These are phyloP conservation scores for Neurospora sp. DNA, from an alignment of 495 filamentous ascomycete species.

Conservation along the genomic window DNA sequence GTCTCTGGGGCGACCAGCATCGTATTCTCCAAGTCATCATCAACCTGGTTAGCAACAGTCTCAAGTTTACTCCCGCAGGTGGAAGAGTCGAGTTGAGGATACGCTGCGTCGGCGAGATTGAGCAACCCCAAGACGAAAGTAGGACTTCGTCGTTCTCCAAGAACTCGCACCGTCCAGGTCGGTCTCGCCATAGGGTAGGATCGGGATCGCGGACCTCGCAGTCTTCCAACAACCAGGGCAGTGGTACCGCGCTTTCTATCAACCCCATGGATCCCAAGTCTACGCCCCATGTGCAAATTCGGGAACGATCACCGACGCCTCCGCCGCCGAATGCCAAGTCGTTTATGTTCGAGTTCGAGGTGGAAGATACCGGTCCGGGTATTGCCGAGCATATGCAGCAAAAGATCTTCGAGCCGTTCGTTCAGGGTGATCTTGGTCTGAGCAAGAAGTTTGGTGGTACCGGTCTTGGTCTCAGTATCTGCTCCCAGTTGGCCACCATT, in stretches of 20 bases:
- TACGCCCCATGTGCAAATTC: slow-evolving; percentile 35
- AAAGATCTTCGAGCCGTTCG: slow-evolving; percentile 86
- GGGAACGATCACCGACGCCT: slow-evolving; percentile 52
- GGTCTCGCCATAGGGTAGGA: slow-evolving; percentile 33
- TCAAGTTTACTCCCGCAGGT: slow-evolving; percentile 81
- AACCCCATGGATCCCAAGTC: slow-evolving; percentile 48
- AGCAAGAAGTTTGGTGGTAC: slow-evolving; percentile 89
- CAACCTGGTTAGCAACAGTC: slow-evolving; percentile 84
- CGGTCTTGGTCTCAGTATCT: slow-evolving; percentile 84
- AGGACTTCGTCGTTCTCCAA: slow-evolving; percentile 43
- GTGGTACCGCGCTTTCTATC: slow-evolving; percentile 43
- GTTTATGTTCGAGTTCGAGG: slow-evolving; percentile 73
- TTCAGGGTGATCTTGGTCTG: slow-evolving; percentile 80
- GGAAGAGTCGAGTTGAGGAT: slow-evolving; percentile 68
- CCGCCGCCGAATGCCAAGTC: slow-evolving; percentile 48
- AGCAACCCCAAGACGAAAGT: slow-evolving; percentile 27
- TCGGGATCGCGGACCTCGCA: slow-evolving; percentile 41
- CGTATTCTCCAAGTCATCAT: slow-evolving; percentile 83
- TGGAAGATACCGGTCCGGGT: slow-evolving; percentile 85
- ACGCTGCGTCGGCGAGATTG: slow-evolving; percentile 53
- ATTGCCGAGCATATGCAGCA: slow-evolving; percentile 67
- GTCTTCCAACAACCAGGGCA: slow-evolving; percentile 30
- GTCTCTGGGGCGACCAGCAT: slow-evolving; percentile 85
- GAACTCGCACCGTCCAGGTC: slow-evolving; percentile 27
- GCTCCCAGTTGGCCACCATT: slow-evolving; percentile 68